These are phyloP conservation scores for Blepharisma stoltei DNA, from an alignment of 73 alveolate genomes.

Conservation along the genomic window DNA sequence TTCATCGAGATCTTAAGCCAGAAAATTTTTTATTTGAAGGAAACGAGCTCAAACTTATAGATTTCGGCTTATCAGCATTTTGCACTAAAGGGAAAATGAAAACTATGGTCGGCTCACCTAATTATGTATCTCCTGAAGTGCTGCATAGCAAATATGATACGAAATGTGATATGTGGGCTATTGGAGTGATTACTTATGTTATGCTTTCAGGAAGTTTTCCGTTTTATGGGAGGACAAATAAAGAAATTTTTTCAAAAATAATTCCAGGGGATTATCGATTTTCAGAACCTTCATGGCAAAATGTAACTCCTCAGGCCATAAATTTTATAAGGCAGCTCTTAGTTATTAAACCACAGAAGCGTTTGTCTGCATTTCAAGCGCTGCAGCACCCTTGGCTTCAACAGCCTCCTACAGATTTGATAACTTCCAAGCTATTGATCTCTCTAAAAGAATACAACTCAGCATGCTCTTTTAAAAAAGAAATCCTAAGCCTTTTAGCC, in stretches of 20 bases:
- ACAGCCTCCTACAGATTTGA: neutral
- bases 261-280: neutral
- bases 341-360: neutral
- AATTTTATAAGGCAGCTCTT: neutral
- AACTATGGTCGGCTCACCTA: neutral
- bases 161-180: neutral
- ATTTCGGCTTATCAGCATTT: neutral
- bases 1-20: constrained; percentile 62
- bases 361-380: neutral
- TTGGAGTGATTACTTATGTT: neutral
- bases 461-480: too few species aligned
- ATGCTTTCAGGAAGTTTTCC: neutral
- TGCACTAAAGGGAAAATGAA: neutral
- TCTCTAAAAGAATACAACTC: too few species aligned
- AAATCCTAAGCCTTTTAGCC: too few species aligned
- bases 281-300: neutral
- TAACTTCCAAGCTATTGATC: too few species aligned
- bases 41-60: neutral
- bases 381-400: neutral
- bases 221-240: neutral
- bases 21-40: constrained; percentile 38
- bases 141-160: neutral
- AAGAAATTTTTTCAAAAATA: neutral
- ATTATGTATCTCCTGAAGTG: constrained; percentile 7
- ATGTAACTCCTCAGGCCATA: neutral